Percentiles rank a stretch among this genome's conserved stretches.
These are phyloP conservation scores for Coleophoma cylindrospora DNA, from an alignment of 2,329 filamentous ascomycete species.

Conservation along the genomic window DNA sequence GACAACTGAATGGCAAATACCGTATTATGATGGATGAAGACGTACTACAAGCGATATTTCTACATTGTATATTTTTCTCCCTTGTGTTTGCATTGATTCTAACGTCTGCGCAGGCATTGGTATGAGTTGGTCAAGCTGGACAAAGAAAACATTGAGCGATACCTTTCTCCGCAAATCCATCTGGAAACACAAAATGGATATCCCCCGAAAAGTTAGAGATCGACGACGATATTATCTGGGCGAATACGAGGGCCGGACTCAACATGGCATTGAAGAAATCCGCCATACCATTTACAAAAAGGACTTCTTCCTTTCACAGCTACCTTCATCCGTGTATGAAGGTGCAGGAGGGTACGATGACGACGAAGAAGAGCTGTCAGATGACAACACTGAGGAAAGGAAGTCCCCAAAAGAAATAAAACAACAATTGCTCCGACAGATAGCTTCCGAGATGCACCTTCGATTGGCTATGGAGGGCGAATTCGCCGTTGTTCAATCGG, in stretches of 20 bases:
- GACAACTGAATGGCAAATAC: slow-evolving; percentile 53
- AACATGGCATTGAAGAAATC: not conserved
- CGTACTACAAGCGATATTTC: slow-evolving; percentile 44
- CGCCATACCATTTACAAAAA: slow-evolving; percentile 30
- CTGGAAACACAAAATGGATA: slow-evolving; percentile 4
- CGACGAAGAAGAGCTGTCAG: slow-evolving; percentile 21
- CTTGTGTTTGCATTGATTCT: not conserved
- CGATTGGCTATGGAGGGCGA: slow-evolving; percentile 38
- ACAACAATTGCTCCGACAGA: slow-evolving; percentile 48
- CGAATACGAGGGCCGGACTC: not conserved
- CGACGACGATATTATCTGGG: slow-evolving; percentile 4
- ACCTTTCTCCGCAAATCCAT: not conserved
- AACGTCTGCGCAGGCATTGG: slow-evolving; percentile 31
- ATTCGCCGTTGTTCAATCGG: slow-evolving; percentile 48
- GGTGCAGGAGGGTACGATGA: slow-evolving; percentile 34
- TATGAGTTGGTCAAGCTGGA: slow-evolving; percentile 37
- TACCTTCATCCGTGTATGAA: slow-evolving; percentile 33
- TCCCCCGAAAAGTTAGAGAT: slow-evolving; percentile 1
- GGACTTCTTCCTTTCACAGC: slow-evolving; percentile 49
- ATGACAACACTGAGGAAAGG: slow-evolving; percentile 19
- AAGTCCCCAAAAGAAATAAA: slow-evolving; percentile 43
- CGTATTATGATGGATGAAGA: slow-evolving; percentile 54
- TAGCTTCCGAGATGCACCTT: slow-evolving; percentile 49
- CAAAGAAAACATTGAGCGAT: slow-evolving; percentile 31
- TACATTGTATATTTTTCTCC: slow-evolving; percentile 32